These are phyloP conservation scores for Phytophthora palmivora DNA, from an alignment of 352 stramenopile species.

Conservation along the genomic window DNA sequence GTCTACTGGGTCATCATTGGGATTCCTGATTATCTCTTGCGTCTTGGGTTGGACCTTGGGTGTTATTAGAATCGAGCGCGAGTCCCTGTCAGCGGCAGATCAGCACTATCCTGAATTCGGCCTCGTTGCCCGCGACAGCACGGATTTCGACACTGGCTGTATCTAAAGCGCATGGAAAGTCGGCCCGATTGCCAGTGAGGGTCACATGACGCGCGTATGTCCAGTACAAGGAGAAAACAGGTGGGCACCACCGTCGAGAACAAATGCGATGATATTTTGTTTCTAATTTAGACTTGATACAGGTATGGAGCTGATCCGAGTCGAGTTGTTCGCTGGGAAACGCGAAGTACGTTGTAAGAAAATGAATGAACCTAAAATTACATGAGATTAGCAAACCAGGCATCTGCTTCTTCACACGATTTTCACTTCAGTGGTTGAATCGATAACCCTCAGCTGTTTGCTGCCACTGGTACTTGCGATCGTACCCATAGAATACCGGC, in stretches of 20 bases:
- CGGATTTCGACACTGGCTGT: slow-evolving; percentile 47
- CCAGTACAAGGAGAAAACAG: slow-evolving; percentile 42
- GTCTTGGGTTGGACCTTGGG: slow-evolving; percentile 33
- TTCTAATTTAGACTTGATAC: slow-evolving; percentile 44
- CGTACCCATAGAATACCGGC: slow-evolving; percentile 73
- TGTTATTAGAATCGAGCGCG: slow-evolving; percentile 40
- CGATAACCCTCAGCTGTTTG: slow-evolving; percentile 1
- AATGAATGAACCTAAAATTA: slow-evolving; percentile 52
- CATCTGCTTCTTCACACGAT: slow-evolving; percentile 1
- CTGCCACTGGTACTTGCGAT: slow-evolving; percentile 28
- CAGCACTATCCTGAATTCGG: slow-evolving; percentile 40
- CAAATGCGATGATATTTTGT: slow-evolving; percentile 29
- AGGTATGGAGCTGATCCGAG: slow-evolving; percentile 41
- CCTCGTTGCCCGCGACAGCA: slow-evolving; percentile 42
- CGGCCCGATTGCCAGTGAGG: neutral
- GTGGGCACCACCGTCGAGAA: slow-evolving; percentile 26
- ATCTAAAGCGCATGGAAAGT: slow-evolving; percentile 36
- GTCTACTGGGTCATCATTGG: slow-evolving; percentile 28
- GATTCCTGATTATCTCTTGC: slow-evolving; percentile 42
- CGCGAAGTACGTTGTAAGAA: slow-evolving; percentile 46
- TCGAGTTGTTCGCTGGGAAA: slow-evolving; percentile 30
- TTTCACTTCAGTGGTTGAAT: slow-evolving; percentile 11
- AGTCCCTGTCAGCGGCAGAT: slow-evolving; percentile 30
- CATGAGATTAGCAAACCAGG: slow-evolving; percentile 32
- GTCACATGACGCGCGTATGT: slow-evolving; percentile 12